Evolutionary conservation across 176 grass and related monocot genomes (phyloP), one percentile per base, ranked within the genome.

Genomic region (Ananas comosus): DNA sequence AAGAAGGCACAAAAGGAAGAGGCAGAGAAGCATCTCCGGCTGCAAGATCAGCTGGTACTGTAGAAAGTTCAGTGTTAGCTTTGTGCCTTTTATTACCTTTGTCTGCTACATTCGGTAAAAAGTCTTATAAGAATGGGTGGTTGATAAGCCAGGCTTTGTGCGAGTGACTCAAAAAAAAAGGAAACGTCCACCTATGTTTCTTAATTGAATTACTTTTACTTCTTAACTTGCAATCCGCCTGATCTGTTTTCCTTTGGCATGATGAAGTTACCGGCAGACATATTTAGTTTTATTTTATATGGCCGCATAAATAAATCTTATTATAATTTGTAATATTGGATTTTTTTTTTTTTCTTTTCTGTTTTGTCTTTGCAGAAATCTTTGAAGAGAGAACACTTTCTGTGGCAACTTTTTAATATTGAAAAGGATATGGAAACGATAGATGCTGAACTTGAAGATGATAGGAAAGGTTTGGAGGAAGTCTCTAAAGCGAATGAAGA

Each of bases 1-100:
- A 97, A 92, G 82, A 97, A 97, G 80, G 86, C 64, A 3, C 93
- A 97, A 42, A 97, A 97, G 78, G 93, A 92, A 71, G 93, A 97
- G 77, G 93, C 89, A 12, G 89, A 97, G 77, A 92, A 90, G 78
- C 89, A 97, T 85, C 74, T 92, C 33, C 68, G 65, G 17, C 83
- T 92, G 51, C 89, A 97, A 74, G 73, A 97, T 22, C 80, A 97
- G 18, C 75, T 97, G 81, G 89, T 97, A 69, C 68, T 14, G 54
- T 18, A 17, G 18, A 63, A 48, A 33, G 18, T 25, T 65, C 1
- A 29, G 17, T 64, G 51, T 3, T 50, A 18, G 17, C 10, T 70
- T 14, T 4, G n/a, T 57, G 2, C 54, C 33, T 65, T 67, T 67
- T 53, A 11, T 51, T 7, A 42, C 4, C 59, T 70, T 54, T 48